Evolutionary conservation across 805 yeast species (phyloP).

Genomic region (Maudiozyma pseudohumilis): DNA sequence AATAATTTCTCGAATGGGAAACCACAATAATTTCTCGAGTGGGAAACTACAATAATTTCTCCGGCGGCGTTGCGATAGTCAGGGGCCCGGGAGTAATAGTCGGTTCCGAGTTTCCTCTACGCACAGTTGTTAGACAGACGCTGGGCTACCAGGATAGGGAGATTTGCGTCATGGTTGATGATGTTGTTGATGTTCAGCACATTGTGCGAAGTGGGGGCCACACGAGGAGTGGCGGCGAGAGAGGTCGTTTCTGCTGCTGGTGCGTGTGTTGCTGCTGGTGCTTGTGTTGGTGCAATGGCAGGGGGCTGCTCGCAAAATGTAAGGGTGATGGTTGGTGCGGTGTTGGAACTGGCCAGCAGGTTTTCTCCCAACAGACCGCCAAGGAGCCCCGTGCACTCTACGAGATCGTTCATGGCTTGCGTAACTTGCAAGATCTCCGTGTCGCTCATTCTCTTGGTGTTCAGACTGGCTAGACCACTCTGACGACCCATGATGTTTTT

Average conservation of each 20-base stretch:
- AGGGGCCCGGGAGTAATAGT: too few relatives aligned
- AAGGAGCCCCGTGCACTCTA: slow-evolving; percentile 20
- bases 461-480: background rate
- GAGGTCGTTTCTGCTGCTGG: too few relatives aligned
- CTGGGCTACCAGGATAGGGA: background rate
- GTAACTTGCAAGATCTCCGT: slow-evolving; percentile 1
- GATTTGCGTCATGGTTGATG: background rate
- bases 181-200: background rate
- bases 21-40: too few relatives aligned
- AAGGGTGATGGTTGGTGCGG: background rate
- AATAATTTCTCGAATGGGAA: too few relatives aligned
- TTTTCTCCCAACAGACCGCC: slow-evolving; percentile 1
- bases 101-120: background rate
- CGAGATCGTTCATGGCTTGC: slow-evolving; percentile 20
- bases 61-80: too few relatives aligned
- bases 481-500: background rate
- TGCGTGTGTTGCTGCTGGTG: background rate
- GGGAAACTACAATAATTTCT: too few relatives aligned
- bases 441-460: background rate
- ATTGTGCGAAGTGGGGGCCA: too few relatives aligned
- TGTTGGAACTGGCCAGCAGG: background rate
- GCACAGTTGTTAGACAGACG: background rate
- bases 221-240: too few relatives aligned
- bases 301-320: background rate
- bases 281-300: background rate